Evolutionary conservation across 305 asterid species (phyloP).

Genomic region (Fraxinus angustifolia): DNA sequence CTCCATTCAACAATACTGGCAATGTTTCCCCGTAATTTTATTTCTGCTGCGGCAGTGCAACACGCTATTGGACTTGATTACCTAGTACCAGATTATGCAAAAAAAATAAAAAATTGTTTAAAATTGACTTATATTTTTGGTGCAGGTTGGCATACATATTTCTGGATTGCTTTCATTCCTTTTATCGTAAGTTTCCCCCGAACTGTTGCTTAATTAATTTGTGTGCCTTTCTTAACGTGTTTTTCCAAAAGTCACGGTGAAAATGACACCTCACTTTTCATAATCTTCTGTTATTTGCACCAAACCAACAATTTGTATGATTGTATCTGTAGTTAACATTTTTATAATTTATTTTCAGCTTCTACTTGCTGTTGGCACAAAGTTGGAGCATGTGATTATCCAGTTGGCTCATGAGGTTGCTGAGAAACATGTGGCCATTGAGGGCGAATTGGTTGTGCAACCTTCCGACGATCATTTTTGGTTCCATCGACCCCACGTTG

Average conservation of each 20-base stretch:
- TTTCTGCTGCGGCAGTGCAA: neutral
- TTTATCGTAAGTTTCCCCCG: constrained; percentile 50
- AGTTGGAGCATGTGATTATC: constrained; percentile 79
- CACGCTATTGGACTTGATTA: neutral
- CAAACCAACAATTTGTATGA: neutral
- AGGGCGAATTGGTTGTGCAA: constrained; percentile 77
- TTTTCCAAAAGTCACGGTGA: neutral
- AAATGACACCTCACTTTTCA: neutral
- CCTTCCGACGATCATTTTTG: constrained; percentile 93
- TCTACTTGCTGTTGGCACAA: constrained; percentile 83
- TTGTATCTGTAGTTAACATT: neutral
- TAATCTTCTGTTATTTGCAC: neutral
- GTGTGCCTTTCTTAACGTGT: neutral
- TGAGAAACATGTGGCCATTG: constrained; percentile 81
- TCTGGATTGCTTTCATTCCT: constrained; percentile 86
- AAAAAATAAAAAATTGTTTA: neutral
- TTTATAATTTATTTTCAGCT: constrained; percentile 35
- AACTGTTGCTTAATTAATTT: neutral
- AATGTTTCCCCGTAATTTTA: neutral
- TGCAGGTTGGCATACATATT: constrained; percentile 95
- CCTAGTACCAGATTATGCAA: neutral
- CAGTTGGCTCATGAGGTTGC: constrained; percentile 90
- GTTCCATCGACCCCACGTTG: constrained; percentile 70
- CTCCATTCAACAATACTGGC: neutral
- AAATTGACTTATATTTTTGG: neutral